Percentiles rank a stretch among this genome's conserved stretches.
phyloP scores from a whole-genome alignment of 2,329 filamentous ascomycete species.

The Beauveria asiatica region DNA sequence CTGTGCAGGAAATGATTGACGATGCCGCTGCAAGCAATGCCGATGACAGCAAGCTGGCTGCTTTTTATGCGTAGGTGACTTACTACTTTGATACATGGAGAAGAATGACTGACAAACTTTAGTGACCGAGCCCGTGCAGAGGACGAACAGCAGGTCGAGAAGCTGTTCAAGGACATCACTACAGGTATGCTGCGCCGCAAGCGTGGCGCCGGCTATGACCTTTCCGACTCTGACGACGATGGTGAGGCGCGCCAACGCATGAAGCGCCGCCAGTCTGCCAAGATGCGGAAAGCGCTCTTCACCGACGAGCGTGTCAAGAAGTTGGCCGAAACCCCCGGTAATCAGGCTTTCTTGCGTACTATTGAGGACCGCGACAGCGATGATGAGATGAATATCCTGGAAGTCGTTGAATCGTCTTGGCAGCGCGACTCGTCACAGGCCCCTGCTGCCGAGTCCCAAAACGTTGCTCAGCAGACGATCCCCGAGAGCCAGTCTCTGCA shows the following conservation, averaged over 20 bases:
- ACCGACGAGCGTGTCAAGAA: slow-evolving; percentile 85
- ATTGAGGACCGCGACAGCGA: slow-evolving; percentile 75
- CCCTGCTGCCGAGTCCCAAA: not conserved
- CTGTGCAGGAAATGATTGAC: slow-evolving; percentile 82
- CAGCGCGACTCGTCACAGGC: slow-evolving; percentile 29
- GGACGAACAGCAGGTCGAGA: slow-evolving; percentile 82
- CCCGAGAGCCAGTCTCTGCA: slow-evolving; percentile 43
- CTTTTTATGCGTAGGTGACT: slow-evolving; percentile 75
- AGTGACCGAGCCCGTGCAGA: slow-evolving; percentile 71
- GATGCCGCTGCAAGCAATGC: slow-evolving; percentile 69
- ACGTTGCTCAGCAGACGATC: slow-evolving; percentile 23
- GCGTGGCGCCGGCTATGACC: slow-evolving; percentile 70
- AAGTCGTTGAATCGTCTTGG: slow-evolving; percentile 30
- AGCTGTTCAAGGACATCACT: slow-evolving; percentile 87
- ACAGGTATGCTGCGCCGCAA: slow-evolving; percentile 81
- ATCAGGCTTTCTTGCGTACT: slow-evolving; percentile 79
- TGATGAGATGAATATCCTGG: slow-evolving; percentile 69
- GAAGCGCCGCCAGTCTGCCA: slow-evolving; percentile 81
- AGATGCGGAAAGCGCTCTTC: slow-evolving; percentile 83
- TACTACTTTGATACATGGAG: slow-evolving; percentile 7
- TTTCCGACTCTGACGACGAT: slow-evolving; percentile 87
- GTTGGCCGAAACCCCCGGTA: slow-evolving; percentile 82
- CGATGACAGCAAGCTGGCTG: slow-evolving; percentile 74
- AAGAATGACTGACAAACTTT: slow-evolving; percentile 9
- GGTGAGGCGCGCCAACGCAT: slow-evolving; percentile 67